Evolutionary conservation across 2,329 filamentous ascomycete genomes (phyloP).

Genomic region (Cladophialophora carrionii): DNA sequence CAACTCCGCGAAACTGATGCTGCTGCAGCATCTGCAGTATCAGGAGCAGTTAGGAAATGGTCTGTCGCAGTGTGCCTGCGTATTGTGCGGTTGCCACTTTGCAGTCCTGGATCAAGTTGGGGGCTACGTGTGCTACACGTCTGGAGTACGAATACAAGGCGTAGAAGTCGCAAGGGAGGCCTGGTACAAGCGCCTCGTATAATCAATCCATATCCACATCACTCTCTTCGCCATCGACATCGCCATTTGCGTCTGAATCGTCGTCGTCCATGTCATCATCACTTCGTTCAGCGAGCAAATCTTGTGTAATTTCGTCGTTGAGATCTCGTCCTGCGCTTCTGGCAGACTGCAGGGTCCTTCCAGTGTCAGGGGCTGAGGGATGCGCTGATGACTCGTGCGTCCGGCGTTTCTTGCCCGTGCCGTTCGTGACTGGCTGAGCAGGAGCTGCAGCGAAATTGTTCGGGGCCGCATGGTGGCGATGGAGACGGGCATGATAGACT

Average conservation of each 20-base stretch:
- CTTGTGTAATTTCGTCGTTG: constrained; percentile 38
- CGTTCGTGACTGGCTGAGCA: constrained; percentile 17
- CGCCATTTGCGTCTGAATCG: constrained; percentile 31
- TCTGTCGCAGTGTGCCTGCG: not conserved
- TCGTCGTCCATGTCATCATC: constrained; percentile 38
- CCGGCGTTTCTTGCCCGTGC: constrained; percentile 26
- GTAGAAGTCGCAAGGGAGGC: not conserved
- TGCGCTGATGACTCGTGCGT: constrained; percentile 12
- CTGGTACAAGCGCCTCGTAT: not conserved
- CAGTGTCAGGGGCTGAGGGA: not conserved
- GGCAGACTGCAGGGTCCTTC: constrained; percentile 7
- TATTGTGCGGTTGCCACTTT: not conserved
- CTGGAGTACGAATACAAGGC: not conserved
- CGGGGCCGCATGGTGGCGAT: constrained; percentile 21
- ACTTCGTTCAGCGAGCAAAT: constrained; percentile 39
- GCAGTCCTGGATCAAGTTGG: not conserved
- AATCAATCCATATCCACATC: constrained; percentile 30
- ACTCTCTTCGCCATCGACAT: constrained; percentile 26
- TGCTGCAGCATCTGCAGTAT: not conserved
- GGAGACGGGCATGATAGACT: constrained; percentile 39
- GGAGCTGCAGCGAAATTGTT: constrained; percentile 7
- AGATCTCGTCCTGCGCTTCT: constrained; percentile 31
- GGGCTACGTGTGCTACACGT: not conserved
- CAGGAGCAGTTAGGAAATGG: not conserved
- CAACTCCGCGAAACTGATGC: not conserved